Percentiles rank a stretch among this genome's conserved stretches.
Conservation (phyloP, 2,329 filamentous ascomycete genomes). For the Talaromyces rugulosus region DNA sequence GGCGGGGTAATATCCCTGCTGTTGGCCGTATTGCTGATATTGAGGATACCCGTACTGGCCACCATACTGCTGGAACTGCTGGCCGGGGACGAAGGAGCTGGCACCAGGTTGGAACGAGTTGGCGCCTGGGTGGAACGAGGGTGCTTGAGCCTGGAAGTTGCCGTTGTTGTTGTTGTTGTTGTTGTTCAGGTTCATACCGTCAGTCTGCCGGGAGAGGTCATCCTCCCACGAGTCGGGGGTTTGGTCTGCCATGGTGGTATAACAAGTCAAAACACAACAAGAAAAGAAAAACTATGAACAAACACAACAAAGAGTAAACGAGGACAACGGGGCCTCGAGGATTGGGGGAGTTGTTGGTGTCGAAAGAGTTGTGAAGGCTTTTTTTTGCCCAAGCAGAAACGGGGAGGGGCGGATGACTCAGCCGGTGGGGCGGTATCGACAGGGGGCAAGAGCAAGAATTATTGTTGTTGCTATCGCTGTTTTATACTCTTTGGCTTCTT, state of each 20-base stretch:
- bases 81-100: constrained; percentile 66
- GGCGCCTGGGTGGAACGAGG: constrained; percentile 62
- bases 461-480: not conserved
- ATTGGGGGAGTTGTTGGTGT: not conserved
- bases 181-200: constrained; percentile 69
- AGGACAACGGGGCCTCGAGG: not conserved
- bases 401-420: constrained; percentile 9
- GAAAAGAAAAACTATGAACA: constrained; percentile 2
- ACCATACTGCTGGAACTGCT: constrained; percentile 53
- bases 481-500: not conserved
- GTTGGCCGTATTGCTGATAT: constrained; percentile 40
- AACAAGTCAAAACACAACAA: constrained; percentile 15
- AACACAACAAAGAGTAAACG: constrained; percentile 15
- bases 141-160: constrained; percentile 47
- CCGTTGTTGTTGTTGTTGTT: constrained; percentile 26
- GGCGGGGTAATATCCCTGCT: constrained; percentile 53
- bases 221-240: constrained; percentile 90
- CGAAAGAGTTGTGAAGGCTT: not conserved
- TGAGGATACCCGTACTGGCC: constrained; percentile 49
- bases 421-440: not conserved
- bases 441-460: not conserved
- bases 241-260: constrained; percentile 67
- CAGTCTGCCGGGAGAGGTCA: constrained; percentile 73
- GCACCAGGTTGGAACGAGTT: constrained; percentile 71
- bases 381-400: not conserved